Percentiles rank a stretch among this genome's conserved stretches.
Evolutionary conservation across 768 basidiomycete species (phyloP).

Genomic region (Suillus hirtellus): DNA sequence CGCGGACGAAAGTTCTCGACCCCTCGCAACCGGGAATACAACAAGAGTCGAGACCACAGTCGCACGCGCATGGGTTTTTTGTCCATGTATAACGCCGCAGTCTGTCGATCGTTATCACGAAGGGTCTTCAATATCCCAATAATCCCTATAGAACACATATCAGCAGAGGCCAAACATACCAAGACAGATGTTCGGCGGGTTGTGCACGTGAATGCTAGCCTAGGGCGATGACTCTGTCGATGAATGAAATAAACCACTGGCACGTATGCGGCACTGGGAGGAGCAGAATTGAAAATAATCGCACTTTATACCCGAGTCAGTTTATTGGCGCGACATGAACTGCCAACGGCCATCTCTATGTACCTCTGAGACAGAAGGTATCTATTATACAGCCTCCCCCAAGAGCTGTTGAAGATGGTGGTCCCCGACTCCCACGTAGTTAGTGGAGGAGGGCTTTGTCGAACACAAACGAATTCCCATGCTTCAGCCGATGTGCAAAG

Average conservation of each 20-base stretch:
- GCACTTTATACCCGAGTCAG: neutral
- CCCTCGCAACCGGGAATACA: slow-evolving; percentile 1
- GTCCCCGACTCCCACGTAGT: too few species aligned
- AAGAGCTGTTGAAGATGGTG: neutral
- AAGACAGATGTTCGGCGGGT: neutral
- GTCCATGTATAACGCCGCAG: neutral
- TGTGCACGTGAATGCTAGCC: neutral
- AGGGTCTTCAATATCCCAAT: neutral
- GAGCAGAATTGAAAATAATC: too few species aligned
- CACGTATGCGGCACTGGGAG: too few species aligned
- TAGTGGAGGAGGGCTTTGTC: too few species aligned
- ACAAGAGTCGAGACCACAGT: neutral
- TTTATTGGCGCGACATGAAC: neutral
- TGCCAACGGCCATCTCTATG: neutral
- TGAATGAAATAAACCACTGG: neutral
- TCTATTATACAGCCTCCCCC: neutral
- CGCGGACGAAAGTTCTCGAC: neutral
- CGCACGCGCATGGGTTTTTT: slow-evolving; percentile 9
- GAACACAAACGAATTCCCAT: too few species aligned
- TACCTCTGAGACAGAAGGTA: neutral
- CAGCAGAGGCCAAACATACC: neutral
- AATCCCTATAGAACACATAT: neutral
- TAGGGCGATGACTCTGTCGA: neutral
- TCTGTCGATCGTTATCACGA: neutral
- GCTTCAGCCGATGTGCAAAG: too few species aligned